phyloP scores from a whole-genome alignment of 768 basidiomycete genomes.

The Hericium coralloides region DNA sequence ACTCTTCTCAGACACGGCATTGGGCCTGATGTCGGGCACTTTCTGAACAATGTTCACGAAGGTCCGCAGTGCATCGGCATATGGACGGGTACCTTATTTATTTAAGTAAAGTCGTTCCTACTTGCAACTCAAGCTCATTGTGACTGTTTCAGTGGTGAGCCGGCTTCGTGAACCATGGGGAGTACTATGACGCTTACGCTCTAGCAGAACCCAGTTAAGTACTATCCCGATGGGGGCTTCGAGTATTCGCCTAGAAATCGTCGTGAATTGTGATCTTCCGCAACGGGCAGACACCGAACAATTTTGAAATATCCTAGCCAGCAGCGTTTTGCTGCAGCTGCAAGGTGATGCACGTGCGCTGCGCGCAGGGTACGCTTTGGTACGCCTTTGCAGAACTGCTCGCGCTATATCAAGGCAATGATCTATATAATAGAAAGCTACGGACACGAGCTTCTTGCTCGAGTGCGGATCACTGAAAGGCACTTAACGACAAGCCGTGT shows the following conservation, averaged over 20 bases:
- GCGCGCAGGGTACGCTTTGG: conserved; percentile 65
- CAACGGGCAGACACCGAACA: conserved; percentile 56
- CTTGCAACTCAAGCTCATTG: conserved; percentile 55
- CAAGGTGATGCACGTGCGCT: conserved; percentile 49
- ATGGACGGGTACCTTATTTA: conserved; percentile 28
- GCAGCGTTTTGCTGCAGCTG: conserved; percentile 64
- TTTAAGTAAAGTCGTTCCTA: too few species aligned
- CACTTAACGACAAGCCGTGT: too few species aligned
- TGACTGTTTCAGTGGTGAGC: conserved; percentile 81
- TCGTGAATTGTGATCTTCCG: conserved; percentile 56
- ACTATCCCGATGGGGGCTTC: conserved; percentile 83
- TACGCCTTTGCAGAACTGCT: conserved; percentile 19
- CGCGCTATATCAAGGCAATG: not conserved
- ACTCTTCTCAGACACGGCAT: conserved; percentile 63
- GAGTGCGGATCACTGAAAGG: too few species aligned
- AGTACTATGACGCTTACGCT: not conserved
- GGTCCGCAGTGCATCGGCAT: conserved; percentile 58
- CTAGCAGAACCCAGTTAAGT: conserved; percentile 66
- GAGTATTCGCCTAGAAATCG: conserved; percentile 92
- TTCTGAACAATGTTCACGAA: conserved; percentile 93
- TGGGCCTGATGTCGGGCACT: conserved; percentile 92
- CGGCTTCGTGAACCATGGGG: not conserved
- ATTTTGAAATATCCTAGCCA: conserved; percentile 75
- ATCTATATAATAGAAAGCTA: too few species aligned
- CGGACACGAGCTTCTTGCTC: too few species aligned